Conservation (phyloP, 306 rosid genomes). For the Lathyrus oleraceus region DNA sequence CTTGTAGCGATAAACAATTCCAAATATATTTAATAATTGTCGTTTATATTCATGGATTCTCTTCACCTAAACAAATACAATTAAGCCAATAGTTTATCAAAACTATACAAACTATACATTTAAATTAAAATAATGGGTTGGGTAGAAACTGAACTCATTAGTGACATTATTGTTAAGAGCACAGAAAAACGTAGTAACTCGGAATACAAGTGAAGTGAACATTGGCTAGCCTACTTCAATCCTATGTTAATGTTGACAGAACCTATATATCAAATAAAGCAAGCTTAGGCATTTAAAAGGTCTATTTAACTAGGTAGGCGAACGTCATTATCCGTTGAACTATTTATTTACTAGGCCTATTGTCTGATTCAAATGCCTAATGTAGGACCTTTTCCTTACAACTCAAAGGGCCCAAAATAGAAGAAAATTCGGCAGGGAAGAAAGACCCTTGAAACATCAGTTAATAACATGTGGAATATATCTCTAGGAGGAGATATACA, state of each 20-base stretch:
- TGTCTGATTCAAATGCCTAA: background rate
- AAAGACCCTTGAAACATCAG: slow-evolving; percentile 7
- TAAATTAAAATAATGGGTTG: slow-evolving; percentile 8
- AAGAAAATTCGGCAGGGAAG: background rate
- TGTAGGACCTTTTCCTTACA: background rate
- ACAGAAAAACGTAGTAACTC: background rate
- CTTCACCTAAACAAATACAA: slow-evolving; percentile 69
- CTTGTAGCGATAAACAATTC: slow-evolving; percentile 96
- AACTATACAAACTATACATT: slow-evolving; percentile 13
- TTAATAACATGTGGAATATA: background rate
- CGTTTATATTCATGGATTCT: slow-evolving; percentile 98
- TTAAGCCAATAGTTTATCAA: slow-evolving; percentile 19
- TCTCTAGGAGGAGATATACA: background rate
- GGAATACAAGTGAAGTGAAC: background rate
- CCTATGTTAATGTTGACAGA: background rate
- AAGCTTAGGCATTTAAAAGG: slow-evolving; percentile 15
- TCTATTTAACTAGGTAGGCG: background rate
- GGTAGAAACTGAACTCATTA: slow-evolving; percentile 24
- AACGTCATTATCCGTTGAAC: background rate
- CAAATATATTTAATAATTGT: slow-evolving; percentile 81
- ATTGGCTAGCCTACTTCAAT: slow-evolving; percentile 2
- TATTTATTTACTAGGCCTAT: background rate
- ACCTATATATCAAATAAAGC: slow-evolving; percentile 19
- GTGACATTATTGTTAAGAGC: slow-evolving; percentile 12
- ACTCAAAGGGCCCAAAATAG: background rate